These are phyloP conservation scores for Solanum peruvianum DNA, from an alignment of 257 asterid genomes.

Conservation along the genomic window DNA sequence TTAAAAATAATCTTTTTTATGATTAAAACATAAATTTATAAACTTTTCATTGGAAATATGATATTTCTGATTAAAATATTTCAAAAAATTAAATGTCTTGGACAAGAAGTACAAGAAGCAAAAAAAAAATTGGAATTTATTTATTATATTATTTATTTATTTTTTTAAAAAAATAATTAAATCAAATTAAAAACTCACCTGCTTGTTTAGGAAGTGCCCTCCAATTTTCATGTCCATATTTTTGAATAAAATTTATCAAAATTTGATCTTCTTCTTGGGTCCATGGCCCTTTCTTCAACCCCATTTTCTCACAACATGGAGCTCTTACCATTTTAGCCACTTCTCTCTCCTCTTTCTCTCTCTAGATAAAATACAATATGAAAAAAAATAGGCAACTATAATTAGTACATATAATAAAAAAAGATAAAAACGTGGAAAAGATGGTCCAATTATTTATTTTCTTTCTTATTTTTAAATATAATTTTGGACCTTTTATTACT, in stretches of 20 bases:
- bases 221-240: conserved; percentile 31
- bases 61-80: not conserved
- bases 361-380: not conserved
- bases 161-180: too few relatives aligned
- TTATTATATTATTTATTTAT: too few relatives aligned
- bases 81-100: too few relatives aligned
- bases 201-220: conserved; percentile 29
- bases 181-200: not conserved
- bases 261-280: conserved; percentile 29
- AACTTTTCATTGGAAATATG: not conserved
- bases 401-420: not conserved
- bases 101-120: not conserved
- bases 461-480: not conserved
- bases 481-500: not conserved
- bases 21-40: not conserved
- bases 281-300: conserved; percentile 31
- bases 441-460: not conserved
- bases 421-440: not conserved
- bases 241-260: conserved; percentile 11
- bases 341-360: not conserved
- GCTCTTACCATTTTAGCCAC: conserved; percentile 12
- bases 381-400: not conserved
- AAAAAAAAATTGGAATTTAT: not conserved
- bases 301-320: conserved; percentile 37
- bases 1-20: not conserved